phyloP scores from a whole-genome alignment of 2,329 filamentous ascomycete species.

The Capronia coronata region DNA sequence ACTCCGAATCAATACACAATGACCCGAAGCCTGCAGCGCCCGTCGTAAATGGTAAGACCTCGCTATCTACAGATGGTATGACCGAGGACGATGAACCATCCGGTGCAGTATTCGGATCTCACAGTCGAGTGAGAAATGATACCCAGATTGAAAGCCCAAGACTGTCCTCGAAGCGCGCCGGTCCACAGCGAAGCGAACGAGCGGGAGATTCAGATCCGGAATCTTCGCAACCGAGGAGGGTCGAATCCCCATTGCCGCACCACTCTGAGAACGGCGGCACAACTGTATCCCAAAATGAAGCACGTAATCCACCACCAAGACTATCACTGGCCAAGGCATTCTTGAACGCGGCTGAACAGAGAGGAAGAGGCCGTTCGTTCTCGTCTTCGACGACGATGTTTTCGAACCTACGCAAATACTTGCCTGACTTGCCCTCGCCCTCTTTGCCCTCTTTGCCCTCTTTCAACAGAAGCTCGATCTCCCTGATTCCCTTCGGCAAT shows the following conservation, averaged over 20 bases:
- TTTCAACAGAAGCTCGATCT: conserved; percentile 18
- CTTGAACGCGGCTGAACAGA: conserved; percentile 3
- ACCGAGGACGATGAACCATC: not conserved
- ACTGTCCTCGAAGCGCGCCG: not conserved
- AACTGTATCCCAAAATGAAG: not conserved
- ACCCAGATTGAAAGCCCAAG: not conserved
- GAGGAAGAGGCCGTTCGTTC: conserved; percentile 12
- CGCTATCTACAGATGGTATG: not conserved
- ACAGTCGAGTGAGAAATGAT: not conserved
- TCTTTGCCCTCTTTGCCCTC: too few relatives aligned
- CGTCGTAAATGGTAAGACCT: not conserved
- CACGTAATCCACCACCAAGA: not conserved
- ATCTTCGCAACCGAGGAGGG: not conserved
- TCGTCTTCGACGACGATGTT: conserved; percentile 12
- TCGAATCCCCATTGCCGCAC: not conserved
- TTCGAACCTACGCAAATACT: conserved; percentile 15
- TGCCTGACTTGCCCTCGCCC: conserved; percentile 19
- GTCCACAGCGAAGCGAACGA: not conserved
- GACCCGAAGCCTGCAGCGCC: conserved; percentile 1
- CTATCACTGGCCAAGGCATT: conserved; percentile 13
- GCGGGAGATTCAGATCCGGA: not conserved
- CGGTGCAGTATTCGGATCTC: not conserved
- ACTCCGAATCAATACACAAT: not conserved
- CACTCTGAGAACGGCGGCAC: conserved; percentile 1
- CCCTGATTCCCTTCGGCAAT: conserved; percentile 5